A percentile compares a stretch with the other conserved stretches of the same genome.
Conservation (phyloP, 1,284 basidiomycete genomes). For the Ceratobasidium sp. region DNA sequence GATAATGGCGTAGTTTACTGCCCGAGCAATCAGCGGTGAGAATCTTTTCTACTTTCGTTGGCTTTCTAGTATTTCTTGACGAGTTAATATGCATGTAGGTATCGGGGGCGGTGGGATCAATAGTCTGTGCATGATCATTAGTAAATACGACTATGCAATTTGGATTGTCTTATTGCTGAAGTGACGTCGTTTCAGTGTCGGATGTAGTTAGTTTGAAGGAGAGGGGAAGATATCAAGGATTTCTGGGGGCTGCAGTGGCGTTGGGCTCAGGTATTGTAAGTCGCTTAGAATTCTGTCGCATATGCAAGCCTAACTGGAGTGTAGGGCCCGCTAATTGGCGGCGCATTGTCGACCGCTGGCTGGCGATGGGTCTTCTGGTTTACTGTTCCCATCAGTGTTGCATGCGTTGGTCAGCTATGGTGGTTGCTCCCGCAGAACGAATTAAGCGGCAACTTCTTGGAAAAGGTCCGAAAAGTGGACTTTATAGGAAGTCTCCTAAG, state of each 20-base stretch:
- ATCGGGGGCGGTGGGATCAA: slow-evolving; percentile 39
- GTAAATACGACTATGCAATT: neutral
- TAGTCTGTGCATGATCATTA: slow-evolving; percentile 39
- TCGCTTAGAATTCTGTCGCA: neutral
- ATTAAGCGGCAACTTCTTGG: slow-evolving; percentile 36
- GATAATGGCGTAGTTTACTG: slow-evolving; percentile 5
- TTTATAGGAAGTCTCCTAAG: slow-evolving; percentile 35
- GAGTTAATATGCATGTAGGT: neutral
- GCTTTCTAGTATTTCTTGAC: neutral
- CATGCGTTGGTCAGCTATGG: slow-evolving; percentile 35
- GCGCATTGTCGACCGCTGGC: slow-evolving; percentile 36
- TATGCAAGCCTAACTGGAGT: neutral
- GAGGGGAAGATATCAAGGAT: slow-evolving; percentile 74
- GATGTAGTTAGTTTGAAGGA: slow-evolving; percentile 79
- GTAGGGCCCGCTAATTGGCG: slow-evolving; percentile 38
- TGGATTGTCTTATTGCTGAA: neutral
- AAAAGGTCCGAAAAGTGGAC: slow-evolving; percentile 34
- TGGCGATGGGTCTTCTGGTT: slow-evolving; percentile 42
- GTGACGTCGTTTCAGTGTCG: slow-evolving; percentile 47
- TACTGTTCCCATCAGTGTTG: slow-evolving; percentile 30
- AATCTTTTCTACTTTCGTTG: too few species aligned
- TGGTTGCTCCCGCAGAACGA: slow-evolving; percentile 39
- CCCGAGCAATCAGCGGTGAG: slow-evolving; percentile 33
- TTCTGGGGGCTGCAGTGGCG: slow-evolving; percentile 61
- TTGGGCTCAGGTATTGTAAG: slow-evolving; percentile 37